Percentiles rank a stretch among this genome's conserved stretches.
These are phyloP conservation scores for Suaeda aralocaspica DNA, from an alignment of 148 eudicot genomes.

Conservation along the genomic window DNA sequence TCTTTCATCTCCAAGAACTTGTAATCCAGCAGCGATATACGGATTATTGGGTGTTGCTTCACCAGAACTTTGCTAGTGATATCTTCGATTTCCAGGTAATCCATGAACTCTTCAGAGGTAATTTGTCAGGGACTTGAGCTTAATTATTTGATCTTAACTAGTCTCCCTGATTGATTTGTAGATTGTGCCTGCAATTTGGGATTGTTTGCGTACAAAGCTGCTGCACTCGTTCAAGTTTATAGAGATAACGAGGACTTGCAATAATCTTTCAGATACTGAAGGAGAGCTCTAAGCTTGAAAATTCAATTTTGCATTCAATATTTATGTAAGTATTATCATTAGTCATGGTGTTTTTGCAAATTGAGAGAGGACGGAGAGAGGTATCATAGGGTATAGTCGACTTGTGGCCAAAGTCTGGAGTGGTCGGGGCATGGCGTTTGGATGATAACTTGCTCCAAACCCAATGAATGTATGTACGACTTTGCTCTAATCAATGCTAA, in stretches of 20 bases:
- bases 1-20: conserved; percentile 85
- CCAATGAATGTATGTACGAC: too few relatives aligned
- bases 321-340: too few relatives aligned
- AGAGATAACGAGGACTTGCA: conserved; percentile 88
- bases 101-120: background rate
- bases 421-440: too few relatives aligned
- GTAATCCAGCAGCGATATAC: conserved; percentile 77
- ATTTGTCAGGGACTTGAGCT: background rate
- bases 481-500: too few relatives aligned
- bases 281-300: conserved; percentile 29
- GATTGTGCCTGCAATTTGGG: conserved; percentile 92
- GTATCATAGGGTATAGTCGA: too few relatives aligned
- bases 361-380: too few relatives aligned
- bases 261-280: conserved; percentile 49
- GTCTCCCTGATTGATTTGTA: conserved; percentile 17
- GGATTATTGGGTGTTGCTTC: conserved; percentile 80
- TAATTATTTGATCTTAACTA: background rate
- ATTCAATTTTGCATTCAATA: background rate
- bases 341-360: too few relatives aligned
- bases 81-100: conserved; percentile 79
- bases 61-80: conserved; percentile 48
- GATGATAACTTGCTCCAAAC: too few relatives aligned
- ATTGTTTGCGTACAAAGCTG: conserved; percentile 91
- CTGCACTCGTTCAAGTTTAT: conserved; percentile 89
- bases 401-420: too few relatives aligned